Evolutionary conservation across 495 filamentous ascomycete genomes (phyloP).

Genomic region (Emericellopsis terricola): DNA sequence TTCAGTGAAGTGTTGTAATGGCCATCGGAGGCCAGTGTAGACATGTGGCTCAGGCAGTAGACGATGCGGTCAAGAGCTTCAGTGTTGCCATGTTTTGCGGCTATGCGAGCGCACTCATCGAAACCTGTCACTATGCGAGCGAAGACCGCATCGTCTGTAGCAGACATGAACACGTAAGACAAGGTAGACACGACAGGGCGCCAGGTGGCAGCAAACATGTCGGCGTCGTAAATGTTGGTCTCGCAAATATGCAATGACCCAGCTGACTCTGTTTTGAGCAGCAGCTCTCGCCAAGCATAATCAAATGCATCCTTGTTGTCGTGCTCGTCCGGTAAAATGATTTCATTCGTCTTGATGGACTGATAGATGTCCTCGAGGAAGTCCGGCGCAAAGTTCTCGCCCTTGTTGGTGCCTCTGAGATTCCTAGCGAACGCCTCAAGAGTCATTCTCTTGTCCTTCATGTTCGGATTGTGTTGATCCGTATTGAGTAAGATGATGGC

Average conservation of each 20-base stretch:
- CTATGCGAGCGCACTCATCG: conserved; percentile 88
- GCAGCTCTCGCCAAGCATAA: conserved; percentile 88
- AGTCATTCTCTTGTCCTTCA: conserved; percentile 77
- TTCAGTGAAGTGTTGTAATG: conserved; percentile 77
- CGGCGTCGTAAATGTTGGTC: conserved; percentile 87
- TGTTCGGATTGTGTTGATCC: conserved; percentile 84
- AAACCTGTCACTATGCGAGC: conserved; percentile 85
- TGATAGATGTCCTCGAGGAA: conserved; percentile 82
- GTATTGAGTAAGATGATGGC: conserved; percentile 94
- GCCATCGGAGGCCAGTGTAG: conserved; percentile 55
- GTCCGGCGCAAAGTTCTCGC: conserved; percentile 66
- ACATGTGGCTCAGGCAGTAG: conserved; percentile 75
- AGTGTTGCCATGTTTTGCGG: conserved; percentile 64
- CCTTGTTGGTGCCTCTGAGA: conserved; percentile 71
- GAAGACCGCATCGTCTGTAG: conserved; percentile 94
- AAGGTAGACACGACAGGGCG: conserved; percentile 85
- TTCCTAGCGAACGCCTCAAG: conserved; percentile 68
- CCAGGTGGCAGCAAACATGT: conserved; percentile 97
- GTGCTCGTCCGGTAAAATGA: conserved; percentile 93
- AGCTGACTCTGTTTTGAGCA: conserved; percentile 66
- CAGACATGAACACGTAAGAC: conserved; percentile 97
- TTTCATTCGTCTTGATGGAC: conserved; percentile 81
- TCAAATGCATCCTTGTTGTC: conserved; percentile 93
- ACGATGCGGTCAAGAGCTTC: conserved; percentile 86
- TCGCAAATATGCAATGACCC: conserved; percentile 62